Conservation (phyloP, 2,329 filamentous ascomycete genomes). For the Trichothecium roseum region DNA sequence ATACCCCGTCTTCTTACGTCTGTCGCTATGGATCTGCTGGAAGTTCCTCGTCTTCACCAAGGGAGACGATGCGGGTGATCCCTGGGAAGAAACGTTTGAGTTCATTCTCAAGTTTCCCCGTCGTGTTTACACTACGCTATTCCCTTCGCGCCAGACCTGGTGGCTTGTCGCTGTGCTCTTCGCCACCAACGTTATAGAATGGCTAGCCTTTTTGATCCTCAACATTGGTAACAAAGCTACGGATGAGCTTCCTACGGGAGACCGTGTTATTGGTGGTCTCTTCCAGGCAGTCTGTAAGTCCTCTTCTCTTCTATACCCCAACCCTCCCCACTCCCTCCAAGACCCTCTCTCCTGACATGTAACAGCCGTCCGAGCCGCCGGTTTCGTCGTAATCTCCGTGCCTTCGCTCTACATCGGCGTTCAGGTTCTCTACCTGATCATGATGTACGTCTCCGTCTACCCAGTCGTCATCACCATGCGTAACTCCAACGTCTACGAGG, state of each 20-base stretch:
- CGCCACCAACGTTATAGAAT: conserved; percentile 51
- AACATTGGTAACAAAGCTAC: conserved; percentile 51
- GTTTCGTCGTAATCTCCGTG: conserved; percentile 56
- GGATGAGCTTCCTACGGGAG: conserved; percentile 36
- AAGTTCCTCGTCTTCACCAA: conserved; percentile 28
- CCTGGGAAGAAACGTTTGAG: conserved; percentile 37
- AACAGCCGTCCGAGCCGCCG: conserved; percentile 50
- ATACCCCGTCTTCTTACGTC: conserved; percentile 52
- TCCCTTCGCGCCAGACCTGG: conserved; percentile 54
- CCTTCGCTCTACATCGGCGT: conserved; percentile 44
- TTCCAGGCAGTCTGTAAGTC: conserved; percentile 50
- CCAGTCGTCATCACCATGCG: conserved; percentile 54
- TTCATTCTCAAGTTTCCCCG: conserved; percentile 47
- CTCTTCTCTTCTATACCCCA: not conserved
- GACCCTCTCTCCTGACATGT: not conserved
- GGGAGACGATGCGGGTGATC: conserved; percentile 16
- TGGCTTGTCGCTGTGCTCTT: conserved; percentile 53
- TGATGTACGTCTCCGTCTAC: conserved; percentile 58
- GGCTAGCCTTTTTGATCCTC: conserved; percentile 55
- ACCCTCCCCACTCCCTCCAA: not conserved
- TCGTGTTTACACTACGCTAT: conserved; percentile 53
- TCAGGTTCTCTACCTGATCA: conserved; percentile 49
- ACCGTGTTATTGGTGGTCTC: conserved; percentile 51
- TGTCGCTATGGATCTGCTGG: conserved; percentile 44
- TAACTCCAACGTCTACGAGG: conserved; percentile 63